Percentiles rank a stretch among this genome's conserved stretches.
phyloP scores from a whole-genome alignment of 352 stramenopile species.

The Phytophthora pisi region DNA sequence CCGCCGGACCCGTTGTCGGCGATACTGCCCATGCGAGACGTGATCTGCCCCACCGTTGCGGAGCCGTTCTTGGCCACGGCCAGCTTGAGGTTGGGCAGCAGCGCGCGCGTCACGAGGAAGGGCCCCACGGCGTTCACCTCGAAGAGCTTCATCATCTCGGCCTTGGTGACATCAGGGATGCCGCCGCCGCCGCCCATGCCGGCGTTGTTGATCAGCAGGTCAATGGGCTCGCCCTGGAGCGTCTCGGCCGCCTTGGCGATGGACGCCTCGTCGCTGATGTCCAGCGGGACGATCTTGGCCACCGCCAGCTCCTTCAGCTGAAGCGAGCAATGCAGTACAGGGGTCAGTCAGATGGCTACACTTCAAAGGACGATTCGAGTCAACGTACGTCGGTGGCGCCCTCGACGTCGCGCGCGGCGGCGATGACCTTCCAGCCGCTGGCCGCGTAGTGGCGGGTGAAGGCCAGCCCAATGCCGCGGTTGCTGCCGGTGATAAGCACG shows the following conservation, averaged over 20 bases:
- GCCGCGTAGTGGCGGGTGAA: conserved; percentile 52
- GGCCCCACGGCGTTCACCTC: conserved; percentile 66
- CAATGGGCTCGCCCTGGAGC: conserved; percentile 54
- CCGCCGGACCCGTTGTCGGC: conserved; percentile 34
- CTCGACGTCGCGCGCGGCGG: conserved; percentile 47
- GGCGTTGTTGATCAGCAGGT: conserved; percentile 72
- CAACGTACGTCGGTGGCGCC: conserved; percentile 37
- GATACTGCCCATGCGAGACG: conserved; percentile 59
- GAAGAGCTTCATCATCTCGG: conserved; percentile 59
- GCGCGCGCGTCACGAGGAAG: conserved; percentile 58
- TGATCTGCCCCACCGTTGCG: conserved; percentile 52
- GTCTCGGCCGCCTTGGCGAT: conserved; percentile 42
- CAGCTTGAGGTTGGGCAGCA: conserved; percentile 54
- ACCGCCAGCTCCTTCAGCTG: conserved; percentile 34
- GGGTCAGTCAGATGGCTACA: not conserved
- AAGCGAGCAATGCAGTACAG: conserved; percentile 9
- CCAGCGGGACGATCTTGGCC: conserved; percentile 37
- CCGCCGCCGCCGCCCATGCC: conserved; percentile 44
- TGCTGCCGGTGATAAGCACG: conserved; percentile 66
- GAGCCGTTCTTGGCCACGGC: conserved; percentile 33
- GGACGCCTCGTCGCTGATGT: conserved; percentile 41
- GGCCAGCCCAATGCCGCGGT: conserved; percentile 58
- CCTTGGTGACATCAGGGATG: conserved; percentile 48
- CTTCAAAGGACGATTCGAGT: not conserved
- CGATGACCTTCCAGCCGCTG: conserved; percentile 60